Evolutionary conservation across 352 stramenopile species (phyloP).

Genomic region (Phytophthora hibernalis): DNA sequence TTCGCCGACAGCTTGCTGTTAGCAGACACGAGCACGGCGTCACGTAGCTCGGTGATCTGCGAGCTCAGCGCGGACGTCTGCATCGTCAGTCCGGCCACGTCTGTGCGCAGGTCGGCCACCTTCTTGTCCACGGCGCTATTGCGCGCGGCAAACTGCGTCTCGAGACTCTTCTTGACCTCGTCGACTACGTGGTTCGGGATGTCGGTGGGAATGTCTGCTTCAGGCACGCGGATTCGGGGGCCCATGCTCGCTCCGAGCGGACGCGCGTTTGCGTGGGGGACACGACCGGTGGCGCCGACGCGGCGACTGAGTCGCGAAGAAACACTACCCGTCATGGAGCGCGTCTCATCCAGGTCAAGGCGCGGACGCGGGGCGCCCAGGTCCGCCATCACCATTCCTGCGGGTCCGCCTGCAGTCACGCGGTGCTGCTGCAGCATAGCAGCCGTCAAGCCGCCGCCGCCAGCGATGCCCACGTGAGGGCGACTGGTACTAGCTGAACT

Average conservation of each 20-base stretch:
- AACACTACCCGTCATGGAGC: constrained; percentile 39
- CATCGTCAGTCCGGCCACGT: constrained; percentile 57
- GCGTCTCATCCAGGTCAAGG: constrained; percentile 43
- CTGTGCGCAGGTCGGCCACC: constrained; percentile 62
- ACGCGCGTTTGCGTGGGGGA: constrained; percentile 33
- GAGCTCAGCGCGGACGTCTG: constrained; percentile 49
- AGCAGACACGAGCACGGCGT: constrained; percentile 41
- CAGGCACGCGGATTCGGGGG: constrained; percentile 51
- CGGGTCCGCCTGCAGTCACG: constrained; percentile 10
- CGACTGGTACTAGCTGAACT: constrained; percentile 25
- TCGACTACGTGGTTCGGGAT: constrained; percentile 57
- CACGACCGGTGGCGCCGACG: constrained; percentile 28
- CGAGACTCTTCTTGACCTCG: constrained; percentile 72
- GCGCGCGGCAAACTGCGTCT: constrained; percentile 65
- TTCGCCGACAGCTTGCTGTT: constrained; percentile 32
- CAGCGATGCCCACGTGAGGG: constrained; percentile 42
- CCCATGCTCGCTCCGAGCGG: constrained; percentile 33
- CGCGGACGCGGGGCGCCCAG: constrained; percentile 21
- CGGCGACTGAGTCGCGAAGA: constrained; percentile 32
- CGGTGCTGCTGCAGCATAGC: constrained; percentile 51
- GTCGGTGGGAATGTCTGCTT: constrained; percentile 53
- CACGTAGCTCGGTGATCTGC: constrained; percentile 62
- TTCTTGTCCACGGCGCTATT: constrained; percentile 72
- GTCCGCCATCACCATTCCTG: constrained; percentile 21
- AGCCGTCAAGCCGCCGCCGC: constrained; percentile 42